A percentile compares a stretch with the other conserved stretches of the same genome.
phyloP scores from a whole-genome alignment of 805 yeast species.

The Starmerella apis region DNA sequence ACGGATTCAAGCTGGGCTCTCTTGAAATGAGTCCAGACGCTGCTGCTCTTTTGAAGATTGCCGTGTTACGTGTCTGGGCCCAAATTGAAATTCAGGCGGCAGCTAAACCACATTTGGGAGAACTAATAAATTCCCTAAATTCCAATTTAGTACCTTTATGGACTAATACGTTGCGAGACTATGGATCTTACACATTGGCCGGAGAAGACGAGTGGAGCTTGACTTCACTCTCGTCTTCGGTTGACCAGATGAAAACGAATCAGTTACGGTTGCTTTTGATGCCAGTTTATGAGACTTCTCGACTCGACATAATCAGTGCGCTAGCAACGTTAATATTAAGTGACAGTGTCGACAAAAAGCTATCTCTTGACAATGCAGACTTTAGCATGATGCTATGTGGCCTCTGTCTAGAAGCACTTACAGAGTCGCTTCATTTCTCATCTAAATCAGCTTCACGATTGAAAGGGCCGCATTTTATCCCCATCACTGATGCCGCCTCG shows the following conservation, averaged over 20 bases:
- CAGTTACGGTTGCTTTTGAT: conserved; percentile 36
- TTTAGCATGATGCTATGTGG: conserved; percentile 49
- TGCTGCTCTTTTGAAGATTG: conserved; percentile 31
- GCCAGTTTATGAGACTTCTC: conserved; percentile 44
- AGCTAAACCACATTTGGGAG: conserved; percentile 32
- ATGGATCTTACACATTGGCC: conserved; percentile 52
- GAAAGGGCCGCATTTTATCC: too few species aligned
- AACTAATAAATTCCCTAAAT: conserved; percentile 41
- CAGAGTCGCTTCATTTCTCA: conserved; percentile 31
- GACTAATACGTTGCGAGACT: conserved; percentile 66
- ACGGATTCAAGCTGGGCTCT: conserved; percentile 30
- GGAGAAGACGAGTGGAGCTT: conserved; percentile 30
- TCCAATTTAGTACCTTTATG: conserved; percentile 61
- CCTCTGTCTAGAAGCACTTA: conserved; percentile 67
- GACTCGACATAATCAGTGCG: conserved; percentile 72
- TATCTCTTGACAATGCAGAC: neutral
- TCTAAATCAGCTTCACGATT: neutral
- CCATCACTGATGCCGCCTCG: neutral
- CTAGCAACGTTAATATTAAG: conserved; percentile 39
- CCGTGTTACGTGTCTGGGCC: conserved; percentile 38
- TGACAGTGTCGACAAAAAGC: conserved; percentile 31
- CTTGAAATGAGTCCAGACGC: conserved; percentile 33
- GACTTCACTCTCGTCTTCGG: conserved; percentile 24
- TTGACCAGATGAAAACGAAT: conserved; percentile 31
- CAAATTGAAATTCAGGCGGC: conserved; percentile 29